Base-by-base conservation (phyloP, 805 yeast species). In the Saccharomycopsis capsularis region DNA sequence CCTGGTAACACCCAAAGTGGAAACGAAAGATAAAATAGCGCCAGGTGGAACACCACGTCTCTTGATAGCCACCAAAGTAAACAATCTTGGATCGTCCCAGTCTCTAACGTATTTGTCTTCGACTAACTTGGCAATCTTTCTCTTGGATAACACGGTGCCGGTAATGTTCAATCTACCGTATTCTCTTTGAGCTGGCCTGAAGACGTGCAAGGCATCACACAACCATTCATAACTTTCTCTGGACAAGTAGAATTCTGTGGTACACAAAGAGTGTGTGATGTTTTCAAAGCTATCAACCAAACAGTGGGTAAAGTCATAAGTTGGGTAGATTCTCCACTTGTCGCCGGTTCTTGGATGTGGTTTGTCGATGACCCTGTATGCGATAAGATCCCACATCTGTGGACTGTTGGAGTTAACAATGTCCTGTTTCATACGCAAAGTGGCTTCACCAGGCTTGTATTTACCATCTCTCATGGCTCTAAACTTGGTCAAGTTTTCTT, bases 31-130 rank as follows among this genome's bases (percentile, higher is more conserved):
- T 63, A 93, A 74, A 64, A 93, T 87, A 25, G 98, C 97, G 40
- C 98, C 97, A 11, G 99, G 99, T 57, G 99, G 99, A 6, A 93
- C 82, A 71, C 99, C 99, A 64, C 99, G 86, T 65, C 99, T 85
- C 63, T 88, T 83, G 53, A 93, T 80, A 45, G 93, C 96, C 59
- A 89, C 99, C 59, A 93, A 76, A 3, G 99, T 93, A 67, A 81
- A 93, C 64, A 93, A 74, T 62, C 99, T 79, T 60, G 99, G 99
- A 68, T 93, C 99, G 67, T 93, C 95, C 99, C 99, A 93, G 41
- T 88, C 96, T 65, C 96, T 80, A 22, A 93, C 99, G 60, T 75
- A 69, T 3, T 75, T 70, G 24, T 81, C 93, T 50, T 78, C 84
- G 21, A 93, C 98, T 57, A 93, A 75, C 67, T 88, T 85, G 56